Conservation (phyloP, 2,329 filamentous ascomycete species). For the Hymenoscyphus fructigenus region DNA sequence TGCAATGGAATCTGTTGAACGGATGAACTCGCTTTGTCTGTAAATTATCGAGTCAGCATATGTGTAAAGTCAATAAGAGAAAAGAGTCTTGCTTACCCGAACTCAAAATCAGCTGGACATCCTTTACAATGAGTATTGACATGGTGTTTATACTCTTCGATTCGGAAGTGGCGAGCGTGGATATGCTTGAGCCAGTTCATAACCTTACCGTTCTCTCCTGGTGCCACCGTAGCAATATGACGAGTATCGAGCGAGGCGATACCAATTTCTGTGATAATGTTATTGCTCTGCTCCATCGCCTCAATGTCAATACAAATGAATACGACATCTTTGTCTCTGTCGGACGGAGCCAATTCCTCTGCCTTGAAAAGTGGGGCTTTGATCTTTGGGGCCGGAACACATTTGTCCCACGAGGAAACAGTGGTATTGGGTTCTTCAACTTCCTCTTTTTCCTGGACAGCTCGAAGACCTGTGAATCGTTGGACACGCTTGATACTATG, state of each 20-base stretch:
- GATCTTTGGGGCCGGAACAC: conserved; percentile 30
- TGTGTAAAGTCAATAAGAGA: neutral
- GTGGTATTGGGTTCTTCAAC: conserved; percentile 21
- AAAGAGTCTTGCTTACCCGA: conserved; percentile 55
- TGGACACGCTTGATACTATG: conserved; percentile 63
- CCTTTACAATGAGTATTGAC: conserved; percentile 73
- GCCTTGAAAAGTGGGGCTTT: conserved; percentile 43
- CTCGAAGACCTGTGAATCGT: conserved; percentile 68
- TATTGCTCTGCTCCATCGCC: conserved; percentile 66
- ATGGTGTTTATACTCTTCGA: conserved; percentile 64
- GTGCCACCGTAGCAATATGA: conserved; percentile 51
- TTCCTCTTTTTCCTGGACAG: conserved; percentile 20
- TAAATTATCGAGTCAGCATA: neutral
- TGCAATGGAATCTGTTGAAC: conserved; percentile 43
- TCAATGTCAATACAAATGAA: conserved; percentile 84
- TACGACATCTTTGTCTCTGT: conserved; percentile 56
- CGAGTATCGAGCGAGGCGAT: conserved; percentile 76
- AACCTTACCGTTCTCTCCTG: conserved; percentile 55
- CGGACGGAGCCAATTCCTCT: conserved; percentile 44
- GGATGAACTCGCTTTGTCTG: conserved; percentile 55
- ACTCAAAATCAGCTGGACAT: conserved; percentile 72
- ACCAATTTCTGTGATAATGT: conserved; percentile 79
- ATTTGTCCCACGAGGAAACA: conserved; percentile 29
- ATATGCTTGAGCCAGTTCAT: conserved; percentile 67
- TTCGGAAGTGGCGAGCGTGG: conserved; percentile 71